Evolutionary conservation across 1,284 basidiomycete genomes (phyloP).

Genomic region (Microbotryum scabiosae): DNA sequence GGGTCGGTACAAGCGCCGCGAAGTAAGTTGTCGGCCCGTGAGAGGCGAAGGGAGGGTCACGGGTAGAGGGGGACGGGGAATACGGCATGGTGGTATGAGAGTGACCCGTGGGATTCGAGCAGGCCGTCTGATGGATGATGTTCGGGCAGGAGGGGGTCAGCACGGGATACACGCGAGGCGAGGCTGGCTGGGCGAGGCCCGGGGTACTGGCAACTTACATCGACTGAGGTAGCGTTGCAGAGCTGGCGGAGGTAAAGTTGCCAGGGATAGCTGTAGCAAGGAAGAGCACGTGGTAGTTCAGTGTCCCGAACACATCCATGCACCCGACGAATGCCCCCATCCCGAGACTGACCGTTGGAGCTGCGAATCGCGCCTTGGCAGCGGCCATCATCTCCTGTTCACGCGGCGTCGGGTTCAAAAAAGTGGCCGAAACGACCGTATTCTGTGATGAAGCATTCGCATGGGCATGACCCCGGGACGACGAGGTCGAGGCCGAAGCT

Average conservation of each 20-base stretch:
- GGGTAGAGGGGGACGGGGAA: constrained; percentile 28
- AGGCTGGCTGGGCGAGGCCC: not conserved
- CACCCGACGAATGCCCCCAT: no score
- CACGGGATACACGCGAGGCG: not conserved
- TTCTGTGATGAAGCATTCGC: not conserved
- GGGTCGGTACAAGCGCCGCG: constrained; percentile 5
- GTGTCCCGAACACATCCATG: no score
- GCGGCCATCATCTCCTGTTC: no score
- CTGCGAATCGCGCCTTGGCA: no score
- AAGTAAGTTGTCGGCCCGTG: constrained; percentile 14
- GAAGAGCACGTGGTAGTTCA: not conserved
- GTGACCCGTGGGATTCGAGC: constrained; percentile 16
- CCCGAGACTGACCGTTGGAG: no score
- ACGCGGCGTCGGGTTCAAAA: no score
- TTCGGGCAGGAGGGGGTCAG: not conserved
- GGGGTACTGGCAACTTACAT: constrained; percentile 6
- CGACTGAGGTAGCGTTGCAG: constrained; percentile 28
- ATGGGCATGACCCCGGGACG: no score
- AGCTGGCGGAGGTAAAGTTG: constrained; percentile 17
- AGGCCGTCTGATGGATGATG: constrained; percentile 17
- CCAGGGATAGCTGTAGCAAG: constrained; percentile 13
- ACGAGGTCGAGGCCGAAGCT: no score
- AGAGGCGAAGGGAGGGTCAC: constrained; percentile 18
- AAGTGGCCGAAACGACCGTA: no score
- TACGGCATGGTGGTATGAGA: constrained; percentile 32